Base-by-base conservation (phyloP, 352 stramenopile species). In the Aphanomyces euteiches region DNA sequence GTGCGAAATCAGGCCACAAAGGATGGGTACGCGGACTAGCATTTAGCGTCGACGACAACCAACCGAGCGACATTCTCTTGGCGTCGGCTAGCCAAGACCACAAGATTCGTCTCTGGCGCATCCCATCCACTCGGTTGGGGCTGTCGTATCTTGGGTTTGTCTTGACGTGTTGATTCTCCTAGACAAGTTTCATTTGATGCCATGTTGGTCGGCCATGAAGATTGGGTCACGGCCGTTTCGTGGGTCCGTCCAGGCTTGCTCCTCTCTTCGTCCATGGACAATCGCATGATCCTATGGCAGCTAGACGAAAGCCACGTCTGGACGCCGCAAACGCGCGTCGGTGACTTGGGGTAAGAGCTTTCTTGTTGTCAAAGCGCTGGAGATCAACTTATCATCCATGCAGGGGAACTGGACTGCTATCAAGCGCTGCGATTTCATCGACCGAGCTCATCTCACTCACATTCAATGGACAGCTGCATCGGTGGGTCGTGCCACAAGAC, bases 181-280 rank as follows among this genome's bases (percentile, higher is more conserved):
- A 70, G 64, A 12, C 19, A 69, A 3, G 74, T 88, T 17, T 83
- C 77, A 45, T 92, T 90, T 57, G 82, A 93, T 37, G 75, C 85
- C 28, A 67, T 93, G 21, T 76, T 93, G 17, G 47, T 89, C 1
- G 85, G 80, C 4, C 85, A 93, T 67, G 85, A 93, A 67, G 85
- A 93, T 66, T 93, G 85, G 85, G 84, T 93, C 47, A 93, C 85
- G 12, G 90, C 77, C 7, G 68, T 93, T 28, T 73, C 78, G 28
- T 93, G 85, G 85, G 78, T 73, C 47, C 40, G 67, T 3, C 5
- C 5, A 5, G 8, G 34, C 69, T 17, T 61, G 3, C 73, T 93
- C 39, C 65, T 93, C 4, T 89, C 84, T 1, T 77, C 78, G 1
- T 91, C 85, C 1, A 93, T 93, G 85, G 85, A 93, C 72, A 90